Percentiles rank a stretch among this genome's conserved stretches.
Evolutionary conservation across 2,329 filamentous ascomycete genomes (phyloP).

Genomic region (Nectriaceae sp.): DNA sequence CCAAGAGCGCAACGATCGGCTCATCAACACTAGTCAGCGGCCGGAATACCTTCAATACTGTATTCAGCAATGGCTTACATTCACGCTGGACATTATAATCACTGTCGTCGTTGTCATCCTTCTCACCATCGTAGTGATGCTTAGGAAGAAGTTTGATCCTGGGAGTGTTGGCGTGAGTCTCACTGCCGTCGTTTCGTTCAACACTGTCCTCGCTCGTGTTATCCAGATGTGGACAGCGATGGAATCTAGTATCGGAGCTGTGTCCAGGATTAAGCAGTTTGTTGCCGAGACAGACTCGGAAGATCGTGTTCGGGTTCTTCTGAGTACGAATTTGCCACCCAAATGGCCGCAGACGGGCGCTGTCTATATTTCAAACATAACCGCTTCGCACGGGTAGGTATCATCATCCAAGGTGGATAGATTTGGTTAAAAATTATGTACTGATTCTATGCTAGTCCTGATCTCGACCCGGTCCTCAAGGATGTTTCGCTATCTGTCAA

Average conservation of each 20-base stretch:
- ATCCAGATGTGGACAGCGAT: constrained; percentile 36
- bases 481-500: constrained; percentile 32
- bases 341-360: constrained; percentile 11
- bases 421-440: too few relatives aligned
- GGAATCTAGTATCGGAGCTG: constrained; percentile 21
- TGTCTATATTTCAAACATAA: too few relatives aligned
- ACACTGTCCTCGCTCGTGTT: constrained; percentile 30
- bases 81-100: constrained; percentile 49
- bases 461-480: constrained; percentile 26
- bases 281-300: constrained; percentile 9
- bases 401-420: too few relatives aligned
- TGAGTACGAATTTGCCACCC: not conserved
- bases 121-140: constrained; percentile 42
- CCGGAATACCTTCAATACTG: constrained; percentile 45
- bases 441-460: too few relatives aligned
- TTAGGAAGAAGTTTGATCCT: constrained; percentile 21
- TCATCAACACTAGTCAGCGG: constrained; percentile 37
- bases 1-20: constrained; percentile 13
- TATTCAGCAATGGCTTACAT: constrained; percentile 51
- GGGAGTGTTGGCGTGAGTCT: constrained; percentile 27
- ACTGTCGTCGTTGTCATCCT: constrained; percentile 48
- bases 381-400: too few relatives aligned
- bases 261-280: constrained; percentile 12
- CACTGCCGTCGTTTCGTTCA: constrained; percentile 32
- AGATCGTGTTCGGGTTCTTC: not conserved